Evolutionary conservation across 1,139 yeast species (phyloP).

Genomic region (Kluyveromyces sp.): DNA sequence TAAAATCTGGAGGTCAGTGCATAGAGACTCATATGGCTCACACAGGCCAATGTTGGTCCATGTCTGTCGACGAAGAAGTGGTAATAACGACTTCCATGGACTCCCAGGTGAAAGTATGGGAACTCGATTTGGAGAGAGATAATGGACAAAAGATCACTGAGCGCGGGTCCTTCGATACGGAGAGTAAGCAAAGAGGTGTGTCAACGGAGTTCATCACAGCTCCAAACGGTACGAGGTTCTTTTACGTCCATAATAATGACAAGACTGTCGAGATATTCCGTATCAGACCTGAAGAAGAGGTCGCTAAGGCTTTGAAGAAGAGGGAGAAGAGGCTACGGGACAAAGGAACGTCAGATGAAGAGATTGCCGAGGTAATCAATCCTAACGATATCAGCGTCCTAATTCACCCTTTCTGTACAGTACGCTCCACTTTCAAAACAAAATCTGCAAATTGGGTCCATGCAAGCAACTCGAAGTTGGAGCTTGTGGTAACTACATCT

Average conservation of each 20-base stretch:
- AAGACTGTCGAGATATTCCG: slow-evolving; percentile 77
- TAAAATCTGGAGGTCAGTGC: slow-evolving; percentile 72
- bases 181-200: slow-evolving; percentile 68
- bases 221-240: slow-evolving; percentile 41
- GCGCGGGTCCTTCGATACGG: slow-evolving; percentile 66
- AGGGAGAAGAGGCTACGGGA: slow-evolving; percentile 75
- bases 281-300: slow-evolving; percentile 69
- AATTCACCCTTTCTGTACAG: slow-evolving; percentile 55
- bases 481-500: slow-evolving; percentile 55
- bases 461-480: slow-evolving; percentile 42
- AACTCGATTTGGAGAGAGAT: slow-evolving; percentile 52
- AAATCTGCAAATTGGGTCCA: slow-evolving; percentile 51
- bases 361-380: slow-evolving; percentile 46
- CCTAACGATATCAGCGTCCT: slow-evolving; percentile 53
- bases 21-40: slow-evolving; percentile 93
- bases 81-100: slow-evolving; percentile 71
- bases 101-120: slow-evolving; percentile 82
- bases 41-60: slow-evolving; percentile 86
- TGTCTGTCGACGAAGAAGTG: slow-evolving; percentile 44
- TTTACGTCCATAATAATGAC: slow-evolving; percentile 72
- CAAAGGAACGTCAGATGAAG: slow-evolving; percentile 59
- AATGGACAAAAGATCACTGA: slow-evolving; percentile 46
- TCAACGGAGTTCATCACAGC: slow-evolving; percentile 47
- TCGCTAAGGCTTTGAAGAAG: slow-evolving; percentile 67
- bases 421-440: slow-evolving; percentile 52